phyloP scores from a whole-genome alignment of 2,329 filamentous ascomycete genomes.

The Colletotrichum sp. region DNA sequence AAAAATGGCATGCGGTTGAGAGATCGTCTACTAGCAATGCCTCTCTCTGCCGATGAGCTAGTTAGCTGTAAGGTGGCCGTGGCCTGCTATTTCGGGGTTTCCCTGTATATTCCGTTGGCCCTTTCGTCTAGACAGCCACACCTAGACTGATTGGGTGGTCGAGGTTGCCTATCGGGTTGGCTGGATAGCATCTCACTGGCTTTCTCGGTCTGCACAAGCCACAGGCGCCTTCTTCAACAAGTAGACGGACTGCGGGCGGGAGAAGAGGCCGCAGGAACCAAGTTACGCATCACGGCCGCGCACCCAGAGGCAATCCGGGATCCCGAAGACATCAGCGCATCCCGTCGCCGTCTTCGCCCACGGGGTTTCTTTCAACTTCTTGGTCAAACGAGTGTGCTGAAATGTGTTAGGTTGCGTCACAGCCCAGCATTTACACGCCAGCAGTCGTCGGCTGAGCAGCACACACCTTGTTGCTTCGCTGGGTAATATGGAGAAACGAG shows the following conservation, averaged over 20 bases:
- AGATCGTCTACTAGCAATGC: not conserved
- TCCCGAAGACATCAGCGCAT: not conserved
- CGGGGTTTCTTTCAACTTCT: not conserved
- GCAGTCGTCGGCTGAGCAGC: not conserved
- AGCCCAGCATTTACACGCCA: constrained; percentile 1
- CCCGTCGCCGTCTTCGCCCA: not conserved
- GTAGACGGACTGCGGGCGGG: not conserved
- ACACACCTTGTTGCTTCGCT: not conserved
- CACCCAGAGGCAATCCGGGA: not conserved
- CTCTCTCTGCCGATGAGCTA: not conserved
- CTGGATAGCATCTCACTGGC: not conserved
- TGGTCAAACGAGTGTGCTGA: not conserved
- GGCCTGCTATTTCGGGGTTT: not conserved
- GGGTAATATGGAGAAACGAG: not conserved
- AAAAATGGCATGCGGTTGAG: not conserved
- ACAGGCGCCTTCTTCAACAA: not conserved
- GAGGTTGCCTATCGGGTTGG: not conserved
- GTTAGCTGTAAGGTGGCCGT: not conserved
- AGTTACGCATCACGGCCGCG: not conserved
- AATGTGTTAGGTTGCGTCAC: not conserved
- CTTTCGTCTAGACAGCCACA: not conserved
- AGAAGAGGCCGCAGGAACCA: not conserved
- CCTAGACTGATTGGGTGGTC: not conserved
- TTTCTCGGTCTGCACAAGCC: not conserved
- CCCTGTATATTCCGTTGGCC: not conserved